Evolutionary conservation across 352 stramenopile species (phyloP).

Genomic region (Phytopythium litorale): DNA sequence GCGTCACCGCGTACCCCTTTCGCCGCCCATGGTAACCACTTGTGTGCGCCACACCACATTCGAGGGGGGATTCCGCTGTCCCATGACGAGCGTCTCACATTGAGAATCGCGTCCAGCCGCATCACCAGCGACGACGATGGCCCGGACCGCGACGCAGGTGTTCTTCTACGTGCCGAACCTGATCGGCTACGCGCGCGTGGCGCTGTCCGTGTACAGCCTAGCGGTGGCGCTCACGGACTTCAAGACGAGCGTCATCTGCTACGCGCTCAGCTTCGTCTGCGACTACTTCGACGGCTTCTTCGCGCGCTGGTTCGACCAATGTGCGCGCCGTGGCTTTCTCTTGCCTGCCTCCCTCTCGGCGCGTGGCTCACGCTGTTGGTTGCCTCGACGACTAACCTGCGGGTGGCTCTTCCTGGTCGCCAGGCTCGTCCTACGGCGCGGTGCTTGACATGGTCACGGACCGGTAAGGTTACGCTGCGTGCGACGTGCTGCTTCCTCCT

Average conservation of each 20-base stretch:
- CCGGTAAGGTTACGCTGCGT: conserved; percentile 24
- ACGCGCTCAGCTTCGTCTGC: conserved; percentile 95
- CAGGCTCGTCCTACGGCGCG: conserved; percentile 91
- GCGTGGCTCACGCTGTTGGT: neutral
- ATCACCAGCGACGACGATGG: conserved; percentile 3
- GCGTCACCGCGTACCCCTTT: neutral
- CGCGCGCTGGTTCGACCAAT: conserved; percentile 95
- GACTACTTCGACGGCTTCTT: conserved; percentile 98
- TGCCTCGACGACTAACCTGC: neutral
- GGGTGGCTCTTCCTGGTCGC: neutral
- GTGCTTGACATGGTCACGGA: conserved; percentile 99
- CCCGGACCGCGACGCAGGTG: conserved; percentile 62
- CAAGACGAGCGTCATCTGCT: conserved; percentile 83
- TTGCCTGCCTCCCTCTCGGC: neutral
- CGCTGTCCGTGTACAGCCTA: conserved; percentile 85
- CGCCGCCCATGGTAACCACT: too few relatives aligned
- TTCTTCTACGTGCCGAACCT: conserved; percentile 97
- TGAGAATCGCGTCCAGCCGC: too few relatives aligned
- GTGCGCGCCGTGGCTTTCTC: conserved; percentile 24
- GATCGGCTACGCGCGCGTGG: conserved; percentile 93
- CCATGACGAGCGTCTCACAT: too few relatives aligned
- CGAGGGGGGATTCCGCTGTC: too few relatives aligned
- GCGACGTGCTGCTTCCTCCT: too few relatives aligned
- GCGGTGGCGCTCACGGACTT: conserved; percentile 71
- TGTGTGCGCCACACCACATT: too few relatives aligned